phyloP scores from a whole-genome alignment of 768 basidiomycete species.

The Heimioporus sp. region DNA sequence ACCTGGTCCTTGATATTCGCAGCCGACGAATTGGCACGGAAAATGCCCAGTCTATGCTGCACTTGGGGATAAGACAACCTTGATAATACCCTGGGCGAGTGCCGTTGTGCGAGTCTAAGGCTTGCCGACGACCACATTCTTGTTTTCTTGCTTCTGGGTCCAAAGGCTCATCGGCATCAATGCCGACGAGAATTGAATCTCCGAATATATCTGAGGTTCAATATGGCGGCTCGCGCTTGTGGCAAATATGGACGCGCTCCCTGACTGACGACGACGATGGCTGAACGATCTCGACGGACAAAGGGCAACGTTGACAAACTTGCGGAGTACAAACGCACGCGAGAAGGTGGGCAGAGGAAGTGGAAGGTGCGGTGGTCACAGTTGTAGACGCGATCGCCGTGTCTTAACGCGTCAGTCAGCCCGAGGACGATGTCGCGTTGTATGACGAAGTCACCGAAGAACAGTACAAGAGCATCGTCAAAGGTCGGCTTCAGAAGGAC shows the following conservation, averaged over 20 bases:
- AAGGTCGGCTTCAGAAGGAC: slow-evolving; percentile 75
- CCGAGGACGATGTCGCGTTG: slow-evolving; percentile 62
- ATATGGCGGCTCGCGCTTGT: slow-evolving; percentile 27
- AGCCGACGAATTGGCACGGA: slow-evolving; percentile 19
- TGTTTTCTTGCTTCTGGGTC: too few relatives aligned
- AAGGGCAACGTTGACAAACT: slow-evolving; percentile 41
- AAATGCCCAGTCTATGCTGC: slow-evolving; percentile 34
- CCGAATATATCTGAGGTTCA: slow-evolving; percentile 24
- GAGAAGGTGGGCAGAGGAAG: slow-evolving; percentile 57
- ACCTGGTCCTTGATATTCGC: background rate
- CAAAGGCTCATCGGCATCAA: slow-evolving; percentile 4
- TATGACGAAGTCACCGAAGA: slow-evolving; percentile 92
- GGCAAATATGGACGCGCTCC: slow-evolving; percentile 11
- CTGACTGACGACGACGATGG: slow-evolving; percentile 15
- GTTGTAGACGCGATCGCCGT: background rate
- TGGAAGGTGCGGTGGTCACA: slow-evolving; percentile 47
- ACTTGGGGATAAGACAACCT: slow-evolving; percentile 33
- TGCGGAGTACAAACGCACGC: slow-evolving; percentile 56
- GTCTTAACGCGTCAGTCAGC: slow-evolving; percentile 30
- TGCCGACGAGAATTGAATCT: slow-evolving; percentile 9
- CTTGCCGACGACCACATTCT: slow-evolving; percentile 48
- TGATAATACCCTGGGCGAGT: slow-evolving; percentile 38
- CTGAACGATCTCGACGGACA: slow-evolving; percentile 28
- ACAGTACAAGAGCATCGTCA: slow-evolving; percentile 84
- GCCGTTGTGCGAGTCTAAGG: slow-evolving; percentile 40